These are phyloP conservation scores for Adenanthera pavonina DNA, from an alignment of 306 rosid species.

Conservation along the genomic window DNA sequence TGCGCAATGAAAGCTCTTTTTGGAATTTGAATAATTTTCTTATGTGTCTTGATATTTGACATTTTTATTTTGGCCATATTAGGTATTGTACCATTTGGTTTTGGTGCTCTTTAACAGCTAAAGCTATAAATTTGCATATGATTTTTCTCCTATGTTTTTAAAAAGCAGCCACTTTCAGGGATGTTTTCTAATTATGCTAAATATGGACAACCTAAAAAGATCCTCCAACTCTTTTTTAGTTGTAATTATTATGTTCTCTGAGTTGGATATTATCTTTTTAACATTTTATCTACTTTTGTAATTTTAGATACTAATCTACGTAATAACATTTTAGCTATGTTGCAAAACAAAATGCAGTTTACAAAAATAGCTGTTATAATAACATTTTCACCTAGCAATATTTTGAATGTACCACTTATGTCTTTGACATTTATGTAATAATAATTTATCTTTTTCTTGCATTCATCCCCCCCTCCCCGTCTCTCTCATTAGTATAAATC, in stretches of 20 bases:
- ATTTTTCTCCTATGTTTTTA: background rate
- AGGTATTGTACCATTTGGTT: background rate
- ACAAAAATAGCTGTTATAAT: too few relatives aligned
- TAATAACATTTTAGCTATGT: too few relatives aligned
- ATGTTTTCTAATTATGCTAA: background rate
- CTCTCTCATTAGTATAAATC: background rate
- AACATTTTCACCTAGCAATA: background rate
- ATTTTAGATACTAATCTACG: too few relatives aligned
- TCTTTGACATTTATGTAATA: background rate
- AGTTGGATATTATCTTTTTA: too few relatives aligned
- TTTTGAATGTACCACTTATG: background rate
- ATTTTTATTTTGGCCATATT: constrained; percentile 14
- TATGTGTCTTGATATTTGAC: constrained; percentile 29
- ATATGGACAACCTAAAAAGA: background rate
- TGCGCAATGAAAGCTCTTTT: background rate
- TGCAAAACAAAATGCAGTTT: too few relatives aligned
- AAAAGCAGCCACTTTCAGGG: background rate
- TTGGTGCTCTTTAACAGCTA: background rate
- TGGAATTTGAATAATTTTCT: background rate
- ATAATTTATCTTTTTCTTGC: background rate
- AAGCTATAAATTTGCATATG: background rate
- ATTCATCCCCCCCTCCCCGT: background rate
- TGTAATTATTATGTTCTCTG: background rate
- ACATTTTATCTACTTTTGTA: too few relatives aligned
- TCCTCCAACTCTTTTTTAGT: background rate